Percentiles rank a stretch among this genome's conserved stretches.
phyloP scores from a whole-genome alignment of 108 stramenopile species.

The Asterionellopsis glacialis region DNA sequence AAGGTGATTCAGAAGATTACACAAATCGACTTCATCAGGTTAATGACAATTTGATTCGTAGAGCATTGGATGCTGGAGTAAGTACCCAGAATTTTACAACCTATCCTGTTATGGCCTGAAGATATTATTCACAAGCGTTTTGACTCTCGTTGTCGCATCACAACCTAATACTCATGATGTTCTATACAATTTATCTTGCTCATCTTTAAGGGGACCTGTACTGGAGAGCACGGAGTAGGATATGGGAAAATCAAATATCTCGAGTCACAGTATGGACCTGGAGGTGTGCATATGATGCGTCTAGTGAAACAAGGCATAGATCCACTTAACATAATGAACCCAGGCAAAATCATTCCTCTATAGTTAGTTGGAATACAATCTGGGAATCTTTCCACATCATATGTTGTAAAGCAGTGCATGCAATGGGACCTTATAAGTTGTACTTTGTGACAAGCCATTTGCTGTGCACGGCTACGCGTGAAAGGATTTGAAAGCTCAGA shows the following conservation, averaged over 20 bases:
- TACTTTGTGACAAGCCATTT: too few species aligned
- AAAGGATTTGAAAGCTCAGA: too few species aligned
- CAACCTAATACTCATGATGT: too few species aligned
- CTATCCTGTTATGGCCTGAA: too few species aligned
- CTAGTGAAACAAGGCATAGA: slow-evolving; percentile 84
- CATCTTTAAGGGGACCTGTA: slow-evolving; percentile 91
- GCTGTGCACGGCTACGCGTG: too few species aligned
- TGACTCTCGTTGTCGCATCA: too few species aligned
- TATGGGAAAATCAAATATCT: slow-evolving; percentile 88
- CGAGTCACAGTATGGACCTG: slow-evolving; percentile 67
- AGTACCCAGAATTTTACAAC: too few species aligned
- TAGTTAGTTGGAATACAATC: neutral
- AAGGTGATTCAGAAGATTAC: slow-evolving; percentile 70
- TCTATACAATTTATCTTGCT: too few species aligned
- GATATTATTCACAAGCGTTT: too few species aligned
- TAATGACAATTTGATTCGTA: slow-evolving; percentile 52
- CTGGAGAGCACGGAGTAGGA: slow-evolving; percentile 97
- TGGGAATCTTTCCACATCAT: too few species aligned
- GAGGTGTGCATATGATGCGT: slow-evolving; percentile 84
- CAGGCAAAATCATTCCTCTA: slow-evolving; percentile 76
- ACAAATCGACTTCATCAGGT: slow-evolving; percentile 50
- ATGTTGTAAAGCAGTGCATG: too few species aligned
- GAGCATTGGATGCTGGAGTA: slow-evolving; percentile 61
- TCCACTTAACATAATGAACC: slow-evolving; percentile 89
- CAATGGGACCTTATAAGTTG: too few species aligned